phyloP scores from a whole-genome alignment of 2,329 filamentous ascomycete species.

The Colletotrichum higginsianum region DNA sequence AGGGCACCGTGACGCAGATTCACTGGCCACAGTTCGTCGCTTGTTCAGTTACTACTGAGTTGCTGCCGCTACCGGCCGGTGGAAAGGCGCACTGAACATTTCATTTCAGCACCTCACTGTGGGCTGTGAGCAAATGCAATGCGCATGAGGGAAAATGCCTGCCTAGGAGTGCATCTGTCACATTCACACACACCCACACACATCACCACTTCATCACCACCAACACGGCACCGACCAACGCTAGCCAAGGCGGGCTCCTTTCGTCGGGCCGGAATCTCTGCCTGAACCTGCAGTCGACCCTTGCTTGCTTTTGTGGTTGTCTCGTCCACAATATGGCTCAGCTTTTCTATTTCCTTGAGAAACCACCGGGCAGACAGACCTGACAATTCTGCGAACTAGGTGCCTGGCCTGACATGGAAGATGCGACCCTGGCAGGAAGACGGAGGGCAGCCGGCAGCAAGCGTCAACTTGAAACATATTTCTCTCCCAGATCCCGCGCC shows the following conservation, averaged over 20 bases:
- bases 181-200: slow-evolving; percentile 27
- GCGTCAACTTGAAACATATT: slow-evolving; percentile 36
- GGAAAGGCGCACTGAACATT: slow-evolving; percentile 17
- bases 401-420: not conserved
- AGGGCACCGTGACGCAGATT: slow-evolving; percentile 41
- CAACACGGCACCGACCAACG: slow-evolving; percentile 21
- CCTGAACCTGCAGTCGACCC: slow-evolving; percentile 1
- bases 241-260: not conserved
- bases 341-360: too few species aligned
- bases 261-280: slow-evolving; percentile 5
- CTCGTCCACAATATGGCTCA: not conserved
- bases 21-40: slow-evolving; percentile 18
- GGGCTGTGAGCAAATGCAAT: not conserved
- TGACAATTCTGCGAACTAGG: not conserved
- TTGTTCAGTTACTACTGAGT: too few species aligned
- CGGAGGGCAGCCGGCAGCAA: slow-evolving; percentile 16
- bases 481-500: slow-evolving; percentile 26
- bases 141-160: slow-evolving; percentile 1
- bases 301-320: not conserved
- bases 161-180: slow-evolving; percentile 5
- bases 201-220: slow-evolving; percentile 40
- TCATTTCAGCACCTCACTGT: too few species aligned
- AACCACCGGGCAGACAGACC: not conserved
- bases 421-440: not conserved
- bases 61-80: slow-evolving; percentile 24